Evolutionary conservation across 768 basidiomycete species (phyloP).

Genomic region (Xanthoconium stramineum): DNA sequence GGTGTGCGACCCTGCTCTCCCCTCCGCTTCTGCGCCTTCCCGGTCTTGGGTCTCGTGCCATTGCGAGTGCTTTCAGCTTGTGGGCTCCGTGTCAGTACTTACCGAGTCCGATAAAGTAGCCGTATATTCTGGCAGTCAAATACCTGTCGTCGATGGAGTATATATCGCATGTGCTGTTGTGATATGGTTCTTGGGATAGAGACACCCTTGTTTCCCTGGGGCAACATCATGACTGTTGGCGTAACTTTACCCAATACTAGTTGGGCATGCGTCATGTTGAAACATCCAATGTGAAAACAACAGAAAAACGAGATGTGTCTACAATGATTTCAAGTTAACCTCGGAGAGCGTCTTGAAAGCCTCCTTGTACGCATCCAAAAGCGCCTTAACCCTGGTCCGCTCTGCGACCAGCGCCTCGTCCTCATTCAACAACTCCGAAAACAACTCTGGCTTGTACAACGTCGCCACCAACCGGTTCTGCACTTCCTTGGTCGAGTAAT

Average conservation of each 20-base stretch:
- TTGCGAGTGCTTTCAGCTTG: constrained; percentile 17
- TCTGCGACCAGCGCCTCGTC: constrained; percentile 95
- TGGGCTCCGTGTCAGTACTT: constrained; percentile 19
- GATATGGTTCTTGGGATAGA: constrained; percentile 1
- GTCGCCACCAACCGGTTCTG: constrained; percentile 95
- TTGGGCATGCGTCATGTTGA: background rate
- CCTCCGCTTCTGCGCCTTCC: background rate
- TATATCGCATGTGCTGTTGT: constrained; percentile 1
- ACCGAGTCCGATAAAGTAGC: constrained; percentile 23
- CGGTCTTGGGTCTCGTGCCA: constrained; percentile 18
- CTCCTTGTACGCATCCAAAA: constrained; percentile 95
- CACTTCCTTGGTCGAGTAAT: constrained; percentile 93
- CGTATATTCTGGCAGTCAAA: constrained; percentile 14
- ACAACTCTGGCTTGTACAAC: constrained; percentile 92
- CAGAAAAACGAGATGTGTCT: constrained; percentile 9
- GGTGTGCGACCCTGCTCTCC: background rate
- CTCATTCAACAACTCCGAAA: constrained; percentile 87
- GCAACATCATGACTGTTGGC: background rate
- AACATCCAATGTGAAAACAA: background rate
- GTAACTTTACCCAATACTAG: background rate
- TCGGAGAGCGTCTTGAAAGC: constrained; percentile 87
- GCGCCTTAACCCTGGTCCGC: constrained; percentile 86
- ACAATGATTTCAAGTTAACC: constrained; percentile 67
- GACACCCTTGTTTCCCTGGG: background rate
- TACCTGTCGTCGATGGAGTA: constrained; percentile 1